These are phyloP conservation scores for Sporothrix dimorphospora DNA, from an alignment of 2,329 filamentous ascomycete genomes.

Conservation along the genomic window DNA sequence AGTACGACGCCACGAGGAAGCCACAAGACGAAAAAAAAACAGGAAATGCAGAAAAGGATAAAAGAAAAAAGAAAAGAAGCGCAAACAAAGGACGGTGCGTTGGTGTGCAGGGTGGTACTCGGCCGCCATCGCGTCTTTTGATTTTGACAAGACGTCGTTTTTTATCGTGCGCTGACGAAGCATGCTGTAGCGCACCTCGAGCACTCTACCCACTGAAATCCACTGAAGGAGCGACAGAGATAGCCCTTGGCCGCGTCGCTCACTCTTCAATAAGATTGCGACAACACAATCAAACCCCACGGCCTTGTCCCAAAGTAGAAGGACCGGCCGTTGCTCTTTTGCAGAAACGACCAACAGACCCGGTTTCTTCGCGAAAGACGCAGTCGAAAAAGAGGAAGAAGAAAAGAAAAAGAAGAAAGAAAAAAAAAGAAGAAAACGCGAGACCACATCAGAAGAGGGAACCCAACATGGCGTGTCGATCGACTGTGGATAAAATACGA, in stretches of 20 bases:
- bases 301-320: conserved; percentile 29
- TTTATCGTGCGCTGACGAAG: neutral
- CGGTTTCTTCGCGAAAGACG: neutral
- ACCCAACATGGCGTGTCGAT: neutral
- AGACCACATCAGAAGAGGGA: neutral
- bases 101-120: neutral
- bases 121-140: conserved; percentile 5
- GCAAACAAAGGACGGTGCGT: neutral
- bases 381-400: too few species aligned
- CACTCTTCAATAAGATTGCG: conserved; percentile 16
- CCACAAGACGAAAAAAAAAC: neutral
- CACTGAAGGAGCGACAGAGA: neutral
- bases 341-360: neutral
- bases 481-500: neutral
- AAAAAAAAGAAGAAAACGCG: neutral
- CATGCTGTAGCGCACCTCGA: neutral
- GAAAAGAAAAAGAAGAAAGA: too few species aligned
- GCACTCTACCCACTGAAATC: neutral
- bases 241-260: neutral
- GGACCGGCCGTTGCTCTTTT: conserved; percentile 20
- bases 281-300: conserved; percentile 10
- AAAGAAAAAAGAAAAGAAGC: neutral
- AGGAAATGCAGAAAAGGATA: neutral
- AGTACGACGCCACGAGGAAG: neutral
- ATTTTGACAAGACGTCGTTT: neutral